Percentiles rank a stretch among this genome's conserved stretches.
These are phyloP conservation scores for carrot (Daucus carota) DNA, from an alignment of 129 eudicot species.

Conservation along the genomic window DH1_v3.0 NC_030388.2:10122501-10123000, in stretches of 20 bases:
- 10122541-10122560: conserved; percentile 91
- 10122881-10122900: conserved; percentile 64
- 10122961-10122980: conserved; percentile 96
- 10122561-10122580: conserved; percentile 98
- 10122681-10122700: background rate
- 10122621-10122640: conserved; percentile 86
- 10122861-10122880: conserved; percentile 63
- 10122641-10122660: conserved; percentile 76
- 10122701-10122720: background rate
- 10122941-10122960: conserved; percentile 70
- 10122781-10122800: conserved; percentile 55
- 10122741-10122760: conserved; percentile 11
- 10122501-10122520: conserved; percentile 85
- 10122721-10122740: background rate
- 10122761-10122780: conserved; percentile 87
- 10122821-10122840: conserved; percentile 83
- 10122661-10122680: background rate
- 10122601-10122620: conserved; percentile 82
- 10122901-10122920: conserved; percentile 88
- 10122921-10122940: conserved; percentile 66
- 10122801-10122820: conserved; percentile 99
- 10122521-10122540: conserved; percentile 94
- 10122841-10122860: conserved; percentile 89
- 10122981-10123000: conserved; percentile 66
- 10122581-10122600: conserved; percentile 90